Conservation (phyloP, 2,329 filamentous ascomycete genomes). For the Colletotrichum zoysiae region DNA sequence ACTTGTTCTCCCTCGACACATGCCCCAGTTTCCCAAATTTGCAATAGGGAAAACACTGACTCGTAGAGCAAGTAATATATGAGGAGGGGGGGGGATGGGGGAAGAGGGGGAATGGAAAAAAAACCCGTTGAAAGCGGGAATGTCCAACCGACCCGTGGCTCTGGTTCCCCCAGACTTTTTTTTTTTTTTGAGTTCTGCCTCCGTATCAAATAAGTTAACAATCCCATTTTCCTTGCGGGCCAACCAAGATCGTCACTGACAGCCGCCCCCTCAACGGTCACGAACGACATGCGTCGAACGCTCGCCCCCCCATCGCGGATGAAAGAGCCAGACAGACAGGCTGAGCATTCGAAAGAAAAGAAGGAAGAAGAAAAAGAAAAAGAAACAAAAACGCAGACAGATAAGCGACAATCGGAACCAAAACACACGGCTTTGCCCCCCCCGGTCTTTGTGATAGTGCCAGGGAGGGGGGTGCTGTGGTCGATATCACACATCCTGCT, state of each 20-base stretch:
- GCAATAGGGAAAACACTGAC: not conserved
- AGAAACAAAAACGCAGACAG: not conserved
- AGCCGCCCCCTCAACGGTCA: not conserved
- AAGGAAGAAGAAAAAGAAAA: no score
- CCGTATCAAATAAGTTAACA: not conserved
- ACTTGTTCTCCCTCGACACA: not conserved
- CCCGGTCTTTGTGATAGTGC: slow-evolving; percentile 9
- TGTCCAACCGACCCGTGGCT: slow-evolving; percentile 4
- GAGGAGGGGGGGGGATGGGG: not conserved
- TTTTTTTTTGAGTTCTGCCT: not conserved
- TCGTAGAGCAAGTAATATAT: not conserved
- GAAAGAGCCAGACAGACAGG: not conserved
- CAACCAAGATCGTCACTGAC: not conserved
- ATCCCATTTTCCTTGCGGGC: not conserved
- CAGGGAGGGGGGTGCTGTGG: not conserved
- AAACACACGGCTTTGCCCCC: not conserved
- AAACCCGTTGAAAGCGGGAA: not conserved
- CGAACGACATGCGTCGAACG: no score
- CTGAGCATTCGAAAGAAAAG: not conserved
- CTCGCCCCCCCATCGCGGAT: not conserved
- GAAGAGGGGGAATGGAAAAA: not conserved
- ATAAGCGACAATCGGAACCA: slow-evolving; percentile 6
- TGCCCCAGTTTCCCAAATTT: not conserved
- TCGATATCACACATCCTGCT: slow-evolving; percentile 29
- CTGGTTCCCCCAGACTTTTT: not conserved